These are phyloP conservation scores for Aspergillus piperis DNA, from an alignment of 2,329 filamentous ascomycete genomes.

Conservation along the genomic window DNA sequence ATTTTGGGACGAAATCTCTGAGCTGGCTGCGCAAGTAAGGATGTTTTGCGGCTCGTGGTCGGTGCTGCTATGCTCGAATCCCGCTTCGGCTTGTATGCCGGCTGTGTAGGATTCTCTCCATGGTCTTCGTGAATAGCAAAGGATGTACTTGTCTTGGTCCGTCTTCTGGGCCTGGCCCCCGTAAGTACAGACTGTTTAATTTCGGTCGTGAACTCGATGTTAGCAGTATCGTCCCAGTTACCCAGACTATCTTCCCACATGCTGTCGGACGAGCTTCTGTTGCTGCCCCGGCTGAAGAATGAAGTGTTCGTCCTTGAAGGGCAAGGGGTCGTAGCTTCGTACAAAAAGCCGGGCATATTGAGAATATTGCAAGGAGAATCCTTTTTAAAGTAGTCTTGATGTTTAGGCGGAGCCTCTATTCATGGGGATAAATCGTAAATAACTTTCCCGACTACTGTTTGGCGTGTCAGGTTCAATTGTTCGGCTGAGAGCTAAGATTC, in stretches of 20 bases:
- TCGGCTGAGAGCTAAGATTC: neutral
- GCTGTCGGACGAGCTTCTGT: slow-evolving; percentile 24
- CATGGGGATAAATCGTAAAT: neutral
- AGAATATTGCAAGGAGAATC: neutral
- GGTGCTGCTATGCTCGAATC: slow-evolving; percentile 18
- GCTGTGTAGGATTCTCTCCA: slow-evolving; percentile 15
- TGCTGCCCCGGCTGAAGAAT: slow-evolving; percentile 19
- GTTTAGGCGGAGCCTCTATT: neutral
- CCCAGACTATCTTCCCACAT: slow-evolving; percentile 29
- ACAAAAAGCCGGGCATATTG: slow-evolving; percentile 26
- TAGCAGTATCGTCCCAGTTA: slow-evolving; percentile 37
- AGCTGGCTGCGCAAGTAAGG: slow-evolving; percentile 43
- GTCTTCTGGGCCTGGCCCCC: slow-evolving; percentile 32
- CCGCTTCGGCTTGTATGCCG: slow-evolving; percentile 20
- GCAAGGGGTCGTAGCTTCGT: slow-evolving; percentile 37
- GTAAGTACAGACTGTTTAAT: slow-evolving; percentile 34
- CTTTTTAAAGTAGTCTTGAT: neutral
- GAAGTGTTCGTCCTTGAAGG: slow-evolving; percentile 29
- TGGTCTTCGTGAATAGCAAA: slow-evolving; percentile 46
- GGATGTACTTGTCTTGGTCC: slow-evolving; percentile 25
- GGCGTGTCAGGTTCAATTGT: neutral
- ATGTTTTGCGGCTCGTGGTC: slow-evolving; percentile 29
- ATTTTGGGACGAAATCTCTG: slow-evolving; percentile 42
- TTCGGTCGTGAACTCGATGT: slow-evolving; percentile 46
- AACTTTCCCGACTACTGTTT: neutral